Evolutionary conservation across 2,329 filamentous ascomycete species (phyloP).

Genomic region (Zalaria sp.): DNA sequence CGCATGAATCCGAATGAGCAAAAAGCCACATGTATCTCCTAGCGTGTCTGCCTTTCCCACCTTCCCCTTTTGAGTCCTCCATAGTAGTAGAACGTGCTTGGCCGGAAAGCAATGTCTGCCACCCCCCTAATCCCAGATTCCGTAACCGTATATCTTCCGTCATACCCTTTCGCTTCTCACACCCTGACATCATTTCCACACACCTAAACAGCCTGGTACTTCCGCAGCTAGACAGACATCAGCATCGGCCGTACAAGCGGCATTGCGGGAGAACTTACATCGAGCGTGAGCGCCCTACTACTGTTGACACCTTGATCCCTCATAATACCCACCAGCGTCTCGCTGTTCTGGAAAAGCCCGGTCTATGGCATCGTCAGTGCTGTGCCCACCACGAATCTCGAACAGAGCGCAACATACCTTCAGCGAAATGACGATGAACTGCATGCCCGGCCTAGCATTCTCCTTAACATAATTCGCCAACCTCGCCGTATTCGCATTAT

Average conservation of each 20-base stretch:
- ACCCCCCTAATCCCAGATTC: no score
- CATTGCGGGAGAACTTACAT: slow-evolving; percentile 52
- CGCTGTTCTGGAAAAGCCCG: slow-evolving; percentile 88
- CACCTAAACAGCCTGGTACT: slow-evolving; percentile 15
- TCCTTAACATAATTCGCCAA: slow-evolving; percentile 94
- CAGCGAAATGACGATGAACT: slow-evolving; percentile 95
- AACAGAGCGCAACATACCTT: slow-evolving; percentile 33
- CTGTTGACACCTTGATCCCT: slow-evolving; percentile 89
- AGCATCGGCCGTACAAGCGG: neutral
- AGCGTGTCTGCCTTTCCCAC: no score
- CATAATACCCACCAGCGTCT: slow-evolving; percentile 91
- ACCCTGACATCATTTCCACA: no score
- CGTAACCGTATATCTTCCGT: no score
- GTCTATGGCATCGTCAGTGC: slow-evolving; percentile 28
- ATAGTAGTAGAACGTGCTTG: no score
- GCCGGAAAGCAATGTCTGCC: no score
- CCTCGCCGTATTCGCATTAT: slow-evolving; percentile 91
- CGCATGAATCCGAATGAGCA: no score
- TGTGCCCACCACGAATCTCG: neutral
- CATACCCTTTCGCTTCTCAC: no score
- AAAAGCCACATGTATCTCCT: no score
- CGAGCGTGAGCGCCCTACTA: slow-evolving; percentile 78
- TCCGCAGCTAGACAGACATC: slow-evolving; percentile 13
- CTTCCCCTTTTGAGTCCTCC: no score
- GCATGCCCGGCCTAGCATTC: slow-evolving; percentile 92